These are phyloP conservation scores for Euphorbia lathyris DNA, from an alignment of 345 rosid species.

Conservation along the genomic window DNA sequence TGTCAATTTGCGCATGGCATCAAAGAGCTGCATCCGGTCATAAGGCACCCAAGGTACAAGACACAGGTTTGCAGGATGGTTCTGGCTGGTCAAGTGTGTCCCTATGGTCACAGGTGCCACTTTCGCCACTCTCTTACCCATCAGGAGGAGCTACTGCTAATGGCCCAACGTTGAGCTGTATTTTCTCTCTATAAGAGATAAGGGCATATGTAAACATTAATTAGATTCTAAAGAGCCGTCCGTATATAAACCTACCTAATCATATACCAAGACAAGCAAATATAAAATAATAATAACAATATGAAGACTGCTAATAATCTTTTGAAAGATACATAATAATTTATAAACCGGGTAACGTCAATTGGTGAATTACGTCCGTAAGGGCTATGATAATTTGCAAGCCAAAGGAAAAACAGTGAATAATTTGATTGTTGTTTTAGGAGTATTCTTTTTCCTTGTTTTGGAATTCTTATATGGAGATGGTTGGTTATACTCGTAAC, in stretches of 20 bases:
- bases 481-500: not conserved
- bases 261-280: not conserved
- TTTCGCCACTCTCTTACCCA: conserved; percentile 25
- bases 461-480: not conserved
- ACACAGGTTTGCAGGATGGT: conserved; percentile 24
- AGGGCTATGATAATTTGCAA: not conserved
- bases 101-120: conserved; percentile 22
- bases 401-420: not conserved
- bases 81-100: conserved; percentile 16
- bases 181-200: not conserved
- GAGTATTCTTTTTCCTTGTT: not conserved
- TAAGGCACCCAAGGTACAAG: conserved; percentile 25
- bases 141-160: conserved; percentile 14
- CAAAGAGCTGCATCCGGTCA: conserved; percentile 19
- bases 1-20: too few species aligned
- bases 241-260: not conserved
- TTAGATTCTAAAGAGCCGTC: not conserved
- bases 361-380: not conserved
- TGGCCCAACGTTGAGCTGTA: conserved; percentile 5
- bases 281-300: not conserved
- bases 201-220: conserved; percentile 12
- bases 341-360: not conserved
- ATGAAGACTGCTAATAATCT: not conserved
- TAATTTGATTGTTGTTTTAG: not conserved
- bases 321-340: too few species aligned